phyloP scores from a whole-genome alignment of 2,329 filamentous ascomycete genomes.

The Boeremia exigua region DNA sequence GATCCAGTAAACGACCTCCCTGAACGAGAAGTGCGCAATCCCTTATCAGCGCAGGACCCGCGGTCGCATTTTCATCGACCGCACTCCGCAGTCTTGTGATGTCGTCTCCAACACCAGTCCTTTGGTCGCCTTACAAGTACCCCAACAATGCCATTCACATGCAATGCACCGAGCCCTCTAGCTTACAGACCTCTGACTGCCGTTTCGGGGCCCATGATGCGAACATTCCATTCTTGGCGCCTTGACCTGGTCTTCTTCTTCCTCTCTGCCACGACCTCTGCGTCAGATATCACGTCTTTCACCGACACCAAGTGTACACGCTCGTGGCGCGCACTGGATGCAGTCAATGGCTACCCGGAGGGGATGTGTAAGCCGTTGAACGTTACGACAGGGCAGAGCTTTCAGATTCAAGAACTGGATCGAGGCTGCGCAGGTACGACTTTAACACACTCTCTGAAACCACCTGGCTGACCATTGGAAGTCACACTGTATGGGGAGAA shows the following conservation, averaged over 20 bases:
- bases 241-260: background rate
- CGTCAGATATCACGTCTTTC: slow-evolving; percentile 23
- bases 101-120: background rate
- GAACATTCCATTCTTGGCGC: background rate
- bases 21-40: background rate
- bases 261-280: background rate
- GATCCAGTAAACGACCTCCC: background rate
- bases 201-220: background rate
- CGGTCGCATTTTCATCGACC: background rate
- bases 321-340: slow-evolving; percentile 20
- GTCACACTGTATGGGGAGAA: slow-evolving; percentile 37
- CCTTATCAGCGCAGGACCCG: background rate
- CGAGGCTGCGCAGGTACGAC: slow-evolving; percentile 30
- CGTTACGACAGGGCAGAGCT: slow-evolving; percentile 22
- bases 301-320: slow-evolving; percentile 19
- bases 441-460: background rate
- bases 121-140: background rate
- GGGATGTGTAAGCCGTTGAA: slow-evolving; percentile 23
- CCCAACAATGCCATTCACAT: background rate
- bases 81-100: background rate
- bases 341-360: slow-evolving; percentile 26
- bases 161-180: background rate
- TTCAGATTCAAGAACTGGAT: slow-evolving; percentile 35
- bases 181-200: background rate
- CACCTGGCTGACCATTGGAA: slow-evolving; percentile 8